Evolutionary conservation across 192 early-diverging fungal genomes (phyloP).

Genomic region (Coemansia sp.): DNA sequence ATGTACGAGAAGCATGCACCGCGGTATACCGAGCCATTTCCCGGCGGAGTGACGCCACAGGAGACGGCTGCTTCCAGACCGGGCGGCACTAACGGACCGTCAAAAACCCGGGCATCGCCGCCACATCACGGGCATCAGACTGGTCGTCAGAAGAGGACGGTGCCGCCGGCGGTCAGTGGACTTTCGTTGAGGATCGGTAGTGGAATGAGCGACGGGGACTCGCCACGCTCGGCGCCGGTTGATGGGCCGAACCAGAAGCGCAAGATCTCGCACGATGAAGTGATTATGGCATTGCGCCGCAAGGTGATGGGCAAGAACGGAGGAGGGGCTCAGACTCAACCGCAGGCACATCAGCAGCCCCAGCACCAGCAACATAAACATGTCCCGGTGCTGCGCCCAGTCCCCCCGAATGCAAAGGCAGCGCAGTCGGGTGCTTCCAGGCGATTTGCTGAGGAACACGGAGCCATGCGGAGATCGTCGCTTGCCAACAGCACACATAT

Average conservation of each 20-base stretch:
- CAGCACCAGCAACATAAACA: slow-evolving; percentile 10
- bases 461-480: slow-evolving; percentile 24
- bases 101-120: background rate
- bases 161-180: slow-evolving; percentile 47
- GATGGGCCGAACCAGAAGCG: slow-evolving; percentile 49
- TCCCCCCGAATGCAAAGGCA: background rate
- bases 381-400: background rate
- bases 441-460: slow-evolving; percentile 7
- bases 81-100: background rate
- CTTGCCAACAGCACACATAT: slow-evolving; percentile 17
- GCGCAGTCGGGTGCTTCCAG: slow-evolving; percentile 2
- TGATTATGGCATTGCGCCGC: slow-evolving; percentile 56
- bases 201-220: slow-evolving; percentile 14
- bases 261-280: slow-evolving; percentile 55
- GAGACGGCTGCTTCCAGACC: slow-evolving; percentile 2
- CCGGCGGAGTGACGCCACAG: slow-evolving; percentile 12
- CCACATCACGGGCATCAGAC: background rate
- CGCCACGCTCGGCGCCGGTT: slow-evolving; percentile 51
- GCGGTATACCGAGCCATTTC: background rate
- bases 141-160: slow-evolving; percentile 21
- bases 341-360: background rate
- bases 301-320: slow-evolving; percentile 51
- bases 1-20: slow-evolving; percentile 13
- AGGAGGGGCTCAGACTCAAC: slow-evolving; percentile 2
- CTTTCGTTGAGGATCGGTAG: slow-evolving; percentile 39